Evolutionary conservation across 345 rosid species (phyloP), one percentile per base, ranked within the genome.

Genomic region (Laguncularia racemosa): DNA sequence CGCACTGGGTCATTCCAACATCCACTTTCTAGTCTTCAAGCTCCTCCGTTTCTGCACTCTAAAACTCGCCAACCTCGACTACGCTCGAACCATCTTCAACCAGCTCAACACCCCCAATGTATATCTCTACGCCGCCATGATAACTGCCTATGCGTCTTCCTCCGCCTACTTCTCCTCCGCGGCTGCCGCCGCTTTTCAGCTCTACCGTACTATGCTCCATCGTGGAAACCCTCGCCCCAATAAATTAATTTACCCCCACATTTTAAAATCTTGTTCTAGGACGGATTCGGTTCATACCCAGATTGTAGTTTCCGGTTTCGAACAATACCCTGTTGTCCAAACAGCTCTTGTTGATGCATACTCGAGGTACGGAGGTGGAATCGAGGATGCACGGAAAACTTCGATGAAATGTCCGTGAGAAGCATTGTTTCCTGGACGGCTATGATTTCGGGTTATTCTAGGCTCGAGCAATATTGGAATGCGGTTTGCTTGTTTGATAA

Each of bases 361-460:
- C 58, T 73, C 95, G 38, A 79, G 88, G 66, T 71, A 74, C 44
- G 16, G 57, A n/a, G 28, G 44, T 18, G 74, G 75, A 44, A 58
- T 83, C 18, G 53, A 53, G 43, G 61, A 59, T 46, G 97, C 95
- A 0, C 63, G 91, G 18, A 56, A 75, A 44, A 0, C 84, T 90
- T 90, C 63, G 90, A 90, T 48, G 90, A 84, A 83, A 90, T 90
- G 88, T 59, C 75, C 64, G 85, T 76, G 12, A 79, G 71, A 57
- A 84, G 28, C 48, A 79, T 81, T 40, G 92, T 90, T 12, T 83
- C 95, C 2, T 90, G 97, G 90, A 89, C 97, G 52, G 89, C 90
- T 50, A 75, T 89, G 88, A 67, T 89, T 54, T 79, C 84, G 59
- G 93, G 86, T 60, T 84, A 76, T 69, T 62, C 84, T 13, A 81